Conservation (phyloP, 805 yeast species). For the Zygotorulaspora danielsina region DNA sequence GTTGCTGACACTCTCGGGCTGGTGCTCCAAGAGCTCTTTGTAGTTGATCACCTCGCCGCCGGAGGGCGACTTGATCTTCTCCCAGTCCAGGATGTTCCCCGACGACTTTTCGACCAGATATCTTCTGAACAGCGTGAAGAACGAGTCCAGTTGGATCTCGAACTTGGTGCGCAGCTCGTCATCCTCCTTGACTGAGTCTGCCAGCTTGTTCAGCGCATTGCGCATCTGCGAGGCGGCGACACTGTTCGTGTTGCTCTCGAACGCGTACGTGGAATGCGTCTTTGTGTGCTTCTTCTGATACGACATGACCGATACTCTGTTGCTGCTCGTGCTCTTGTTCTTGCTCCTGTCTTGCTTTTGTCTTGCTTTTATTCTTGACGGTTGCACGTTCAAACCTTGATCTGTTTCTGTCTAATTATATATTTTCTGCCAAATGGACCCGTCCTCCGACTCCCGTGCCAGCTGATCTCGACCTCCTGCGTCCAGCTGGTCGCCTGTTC, state of each 20-base stretch:
- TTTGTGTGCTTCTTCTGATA: constrained; percentile 38
- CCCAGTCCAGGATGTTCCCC: constrained; percentile 87
- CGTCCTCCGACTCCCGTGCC: too few species aligned
- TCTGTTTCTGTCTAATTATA: too few species aligned
- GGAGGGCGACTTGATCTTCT: constrained; percentile 85
- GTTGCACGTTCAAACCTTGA: too few species aligned
- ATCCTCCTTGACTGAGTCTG: constrained; percentile 66
- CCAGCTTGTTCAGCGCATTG: constrained; percentile 83
- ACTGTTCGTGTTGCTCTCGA: constrained; percentile 89
- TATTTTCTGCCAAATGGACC: too few species aligned
- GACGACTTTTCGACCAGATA: constrained; percentile 85
- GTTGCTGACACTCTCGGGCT: constrained; percentile 37
- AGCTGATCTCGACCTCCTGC: too few species aligned
- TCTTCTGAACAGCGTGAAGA: constrained; percentile 89
- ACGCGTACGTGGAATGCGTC: constrained; percentile 54
- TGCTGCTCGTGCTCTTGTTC: background rate
- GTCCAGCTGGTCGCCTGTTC: too few species aligned
- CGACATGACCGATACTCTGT: constrained; percentile 17
- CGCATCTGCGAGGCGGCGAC: constrained; percentile 98
- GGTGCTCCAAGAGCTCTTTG: constrained; percentile 26
- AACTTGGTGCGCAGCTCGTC: constrained; percentile 50
- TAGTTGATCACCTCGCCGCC: constrained; percentile 87
- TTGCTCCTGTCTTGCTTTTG: background rate
- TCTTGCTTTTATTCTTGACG: too few species aligned
- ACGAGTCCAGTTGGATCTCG: constrained; percentile 90